A percentile compares a stretch with the other conserved stretches of the same genome.
These are phyloP conservation scores for Oryza nivara DNA, from an alignment of 176 grass and related monocot species.

Conservation along the genomic window DNA sequence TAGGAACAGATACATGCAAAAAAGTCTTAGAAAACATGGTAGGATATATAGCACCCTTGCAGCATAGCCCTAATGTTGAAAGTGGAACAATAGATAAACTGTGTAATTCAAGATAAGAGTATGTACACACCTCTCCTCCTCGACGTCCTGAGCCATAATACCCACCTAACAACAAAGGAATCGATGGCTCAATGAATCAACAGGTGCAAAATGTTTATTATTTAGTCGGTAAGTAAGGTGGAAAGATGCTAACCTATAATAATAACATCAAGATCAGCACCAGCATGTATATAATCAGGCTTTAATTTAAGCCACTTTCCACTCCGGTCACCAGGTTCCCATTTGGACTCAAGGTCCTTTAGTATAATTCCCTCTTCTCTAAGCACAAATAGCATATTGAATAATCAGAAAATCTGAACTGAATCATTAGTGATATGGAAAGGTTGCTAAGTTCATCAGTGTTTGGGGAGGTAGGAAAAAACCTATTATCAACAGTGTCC, in stretches of 20 bases:
- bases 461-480: conserved; percentile 23
- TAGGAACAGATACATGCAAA: conserved; percentile 6
- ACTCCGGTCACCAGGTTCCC: conserved; percentile 90
- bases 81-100: conserved; percentile 7
- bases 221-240: conserved; percentile 18
- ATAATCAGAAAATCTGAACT: conserved; percentile 29
- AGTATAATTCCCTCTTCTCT: conserved; percentile 94
- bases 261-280: conserved; percentile 93
- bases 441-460: background rate
- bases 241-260: conserved; percentile 77
- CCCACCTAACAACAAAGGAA: conserved; percentile 62
- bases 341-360: conserved; percentile 94
- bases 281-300: conserved; percentile 94
- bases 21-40: background rate
- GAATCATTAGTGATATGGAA: conserved; percentile 6
- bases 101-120: conserved; percentile 28
- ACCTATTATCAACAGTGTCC: conserved; percentile 93
- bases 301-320: conserved; percentile 98
- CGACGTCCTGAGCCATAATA: conserved; percentile 95
- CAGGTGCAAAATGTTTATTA: conserved; percentile 8
- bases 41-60: conserved; percentile 27
- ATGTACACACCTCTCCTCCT: conserved; percentile 73
- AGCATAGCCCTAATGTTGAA: conserved; percentile 12
- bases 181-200: conserved; percentile 21
- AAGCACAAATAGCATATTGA: conserved; percentile 31